Evolutionary conservation across 2,329 filamentous ascomycete genomes (phyloP).

Genomic region (Periglandula ipomoeae): DNA sequence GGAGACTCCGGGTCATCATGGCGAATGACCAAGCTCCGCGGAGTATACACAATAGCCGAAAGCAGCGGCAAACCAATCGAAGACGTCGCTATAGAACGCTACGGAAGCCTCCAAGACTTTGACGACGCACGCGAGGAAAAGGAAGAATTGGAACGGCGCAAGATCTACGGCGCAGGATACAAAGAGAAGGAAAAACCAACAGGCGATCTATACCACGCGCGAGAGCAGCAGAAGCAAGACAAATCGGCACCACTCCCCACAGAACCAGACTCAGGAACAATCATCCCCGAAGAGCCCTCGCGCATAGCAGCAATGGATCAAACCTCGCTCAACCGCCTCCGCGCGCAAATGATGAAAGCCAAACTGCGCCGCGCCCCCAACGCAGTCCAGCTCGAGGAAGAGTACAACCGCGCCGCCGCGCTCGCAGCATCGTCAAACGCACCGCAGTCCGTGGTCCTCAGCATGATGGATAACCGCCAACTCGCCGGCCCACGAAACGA

Average conservation of each 20-base stretch:
- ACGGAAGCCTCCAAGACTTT: constrained; percentile 72
- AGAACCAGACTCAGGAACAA: constrained; percentile 41
- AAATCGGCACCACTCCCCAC: constrained; percentile 16
- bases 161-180: constrained; percentile 77
- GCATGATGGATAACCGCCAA: constrained; percentile 83
- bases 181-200: constrained; percentile 78
- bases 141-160: constrained; percentile 75
- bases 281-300: constrained; percentile 42
- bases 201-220: constrained; percentile 75
- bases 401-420: constrained; percentile 71
- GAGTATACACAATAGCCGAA: constrained; percentile 71
- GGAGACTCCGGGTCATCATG: constrained; percentile 85
- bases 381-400: constrained; percentile 65
- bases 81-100: constrained; percentile 74
- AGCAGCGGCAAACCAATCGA: constrained; percentile 66
- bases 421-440: constrained; percentile 49
- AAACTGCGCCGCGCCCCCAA: constrained; percentile 73
- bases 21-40: constrained; percentile 92
- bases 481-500: constrained; percentile 66
- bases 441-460: constrained; percentile 60
- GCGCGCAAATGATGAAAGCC: constrained; percentile 93
- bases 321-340: constrained; percentile 77
- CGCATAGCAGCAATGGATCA: constrained; percentile 49
- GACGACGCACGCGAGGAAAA: constrained; percentile 91
- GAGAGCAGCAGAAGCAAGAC: constrained; percentile 46